Conservation (phyloP, 805 yeast genomes). For the Kodamaea leandrae region DNA sequence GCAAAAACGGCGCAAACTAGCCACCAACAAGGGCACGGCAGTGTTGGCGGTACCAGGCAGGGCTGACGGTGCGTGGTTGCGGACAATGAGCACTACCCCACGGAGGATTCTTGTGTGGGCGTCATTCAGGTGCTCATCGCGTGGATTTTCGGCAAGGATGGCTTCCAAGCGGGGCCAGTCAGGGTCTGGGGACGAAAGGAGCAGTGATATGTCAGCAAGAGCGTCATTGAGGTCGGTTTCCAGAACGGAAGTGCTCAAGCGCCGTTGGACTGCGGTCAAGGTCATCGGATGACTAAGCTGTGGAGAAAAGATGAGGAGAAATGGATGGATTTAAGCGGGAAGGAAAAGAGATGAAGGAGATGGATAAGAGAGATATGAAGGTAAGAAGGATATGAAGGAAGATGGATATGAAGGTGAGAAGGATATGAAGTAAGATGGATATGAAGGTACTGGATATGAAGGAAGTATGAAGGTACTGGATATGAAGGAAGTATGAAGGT, state of each 20-base stretch:
- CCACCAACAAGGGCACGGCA: conserved; percentile 1
- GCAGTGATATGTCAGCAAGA: background rate
- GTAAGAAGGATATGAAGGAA: too few species aligned
- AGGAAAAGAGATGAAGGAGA: too few species aligned
- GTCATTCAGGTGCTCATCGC: background rate
- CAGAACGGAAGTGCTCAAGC: background rate
- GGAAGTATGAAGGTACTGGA: too few species aligned
- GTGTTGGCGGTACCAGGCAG: background rate
- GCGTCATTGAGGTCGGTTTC: background rate
- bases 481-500: too few species aligned
- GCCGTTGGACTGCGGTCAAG: background rate
- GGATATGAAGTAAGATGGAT: too few species aligned
- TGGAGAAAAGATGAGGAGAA: too few species aligned
- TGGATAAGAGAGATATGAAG: too few species aligned
- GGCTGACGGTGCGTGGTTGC: conserved; percentile 7
- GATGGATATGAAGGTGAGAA: too few species aligned
- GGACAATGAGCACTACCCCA: conserved; percentile 5
- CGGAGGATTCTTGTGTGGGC: conserved; percentile 6
- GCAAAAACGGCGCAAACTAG: conserved; percentile 5
- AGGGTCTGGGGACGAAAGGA: background rate
- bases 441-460: too few species aligned
- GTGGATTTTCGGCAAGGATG: background rate
- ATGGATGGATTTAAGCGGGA: too few species aligned
- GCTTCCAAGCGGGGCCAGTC: background rate
- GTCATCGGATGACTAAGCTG: background rate